Percentiles rank a stretch among this genome's conserved stretches.
Evolutionary conservation across 768 basidiomycete genomes (phyloP).

Genomic region (Lactarius akahatsu): DNA sequence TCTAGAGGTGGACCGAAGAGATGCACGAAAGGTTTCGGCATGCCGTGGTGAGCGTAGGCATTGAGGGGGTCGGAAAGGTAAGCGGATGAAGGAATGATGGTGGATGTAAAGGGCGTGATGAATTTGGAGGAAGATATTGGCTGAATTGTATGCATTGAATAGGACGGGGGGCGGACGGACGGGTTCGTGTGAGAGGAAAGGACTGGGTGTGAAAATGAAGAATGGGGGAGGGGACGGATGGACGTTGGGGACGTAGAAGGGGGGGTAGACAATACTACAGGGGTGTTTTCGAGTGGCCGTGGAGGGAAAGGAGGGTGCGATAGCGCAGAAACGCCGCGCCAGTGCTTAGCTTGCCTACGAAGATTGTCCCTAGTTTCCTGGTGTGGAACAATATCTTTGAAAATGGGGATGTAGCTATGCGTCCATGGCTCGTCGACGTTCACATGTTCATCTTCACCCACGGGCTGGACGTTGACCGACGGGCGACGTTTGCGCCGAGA

Average conservation of each 20-base stretch:
- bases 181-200: conserved; percentile 42
- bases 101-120: conserved; percentile 62
- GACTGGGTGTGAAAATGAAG: conserved; percentile 37
- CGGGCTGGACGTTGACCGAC: conserved; percentile 37
- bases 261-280: conserved; percentile 36
- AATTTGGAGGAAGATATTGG: conserved; percentile 54
- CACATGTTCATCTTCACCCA: conserved; percentile 47
- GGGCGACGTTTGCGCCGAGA: conserved; percentile 42
- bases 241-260: conserved; percentile 34
- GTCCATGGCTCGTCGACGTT: conserved; percentile 51
- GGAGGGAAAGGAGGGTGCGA: conserved; percentile 36
- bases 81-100: conserved; percentile 60
- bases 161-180: conserved; percentile 54
- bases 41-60: conserved; percentile 78
- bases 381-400: conserved; percentile 46
- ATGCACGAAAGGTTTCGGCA: conserved; percentile 83
- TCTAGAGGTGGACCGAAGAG: conserved; percentile 74
- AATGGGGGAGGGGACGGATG: conserved; percentile 37
- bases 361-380: conserved; percentile 49
- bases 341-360: conserved; percentile 57
- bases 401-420: conserved; percentile 47
- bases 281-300: conserved; percentile 37
- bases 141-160: conserved; percentile 62
- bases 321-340: conserved; percentile 68
- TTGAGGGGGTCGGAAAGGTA: conserved; percentile 84